Base-by-base conservation (phyloP, 495 filamentous ascomycete genomes). In the Aspergillus mulundensis region DNA sequence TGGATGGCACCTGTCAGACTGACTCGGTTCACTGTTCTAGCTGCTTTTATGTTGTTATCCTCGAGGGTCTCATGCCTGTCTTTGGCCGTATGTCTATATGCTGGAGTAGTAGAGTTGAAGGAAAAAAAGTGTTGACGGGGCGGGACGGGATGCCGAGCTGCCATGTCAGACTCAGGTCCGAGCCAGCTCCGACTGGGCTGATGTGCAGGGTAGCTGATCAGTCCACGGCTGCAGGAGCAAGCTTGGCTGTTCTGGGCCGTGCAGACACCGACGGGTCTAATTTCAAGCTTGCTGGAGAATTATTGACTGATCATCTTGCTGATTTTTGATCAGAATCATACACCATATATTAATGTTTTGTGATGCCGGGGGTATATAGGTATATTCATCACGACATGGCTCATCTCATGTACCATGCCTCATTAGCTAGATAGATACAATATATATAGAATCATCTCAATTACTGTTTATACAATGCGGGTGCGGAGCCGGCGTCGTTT, bases 321-420 rank as follows among this genome's bases (percentile, higher is more conserved):
- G 2, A 28, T 28, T 28, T 36, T 36, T 7, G 12, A 36, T 36
- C 32, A 36, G 32, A 15, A 36, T 36, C 32, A 36, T 4, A 15
- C 32, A 36, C 8, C 25, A 28, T 28, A 28, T 28, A 8, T 28
- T 28, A n/a, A n/a, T n/a, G n/a, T n/a, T n/a, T n/a, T 36, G 11
- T 10, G 11, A 36, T 7, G 32, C 11, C 12, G 32, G 12, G 32
- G 32, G 32, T 36, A 36, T 36, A 36, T n/a, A n/a, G n/a, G 32
- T 36, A 7, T 36, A 40, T 40, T 40, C 38, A 18, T 40, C 38
- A 40, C 38, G 38, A 40, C 38, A 40, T 42, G 15, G 21, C 25
- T 28, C 25, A 44, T 36, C 30, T 61, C 59, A 56, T 49, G 54
- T 59, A 58, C 60, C 56, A 45, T 62, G 21, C 52, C 56, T 62